A percentile compares a stretch with the other conserved stretches of the same genome.
These are phyloP conservation scores for Hypericum perforatum DNA, from an alignment of 345 rosid genomes.

Conservation along the genomic window DNA sequence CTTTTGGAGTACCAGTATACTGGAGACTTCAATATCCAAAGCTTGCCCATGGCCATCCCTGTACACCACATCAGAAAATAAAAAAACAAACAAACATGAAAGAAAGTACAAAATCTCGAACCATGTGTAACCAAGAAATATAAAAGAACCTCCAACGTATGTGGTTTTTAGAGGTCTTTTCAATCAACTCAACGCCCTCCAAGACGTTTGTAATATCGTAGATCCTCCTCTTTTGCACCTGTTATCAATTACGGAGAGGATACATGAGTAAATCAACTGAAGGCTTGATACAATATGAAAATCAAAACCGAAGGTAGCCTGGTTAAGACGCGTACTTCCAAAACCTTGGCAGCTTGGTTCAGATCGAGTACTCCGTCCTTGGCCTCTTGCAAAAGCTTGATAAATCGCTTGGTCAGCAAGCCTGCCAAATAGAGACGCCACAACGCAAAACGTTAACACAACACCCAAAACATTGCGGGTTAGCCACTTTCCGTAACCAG, in stretches of 20 bases:
- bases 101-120: not conserved
- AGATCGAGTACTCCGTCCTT: constrained; percentile 76
- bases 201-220: constrained; percentile 82
- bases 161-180: constrained; percentile 76
- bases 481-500: not conserved
- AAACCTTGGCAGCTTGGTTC: constrained; percentile 50
- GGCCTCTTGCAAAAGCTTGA: constrained; percentile 53
- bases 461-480: not conserved
- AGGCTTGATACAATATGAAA: not conserved
- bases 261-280: not conserved
- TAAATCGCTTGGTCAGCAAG: constrained; percentile 56
- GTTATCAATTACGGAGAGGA: constrained; percentile 1
- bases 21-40: too few species aligned
- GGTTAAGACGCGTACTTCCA: constrained; percentile 45
- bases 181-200: constrained; percentile 72
- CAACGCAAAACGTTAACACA: not conserved
- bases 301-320: not conserved
- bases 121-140: constrained; percentile 11
- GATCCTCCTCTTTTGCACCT: constrained; percentile 88
- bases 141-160: constrained; percentile 81
- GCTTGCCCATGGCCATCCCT: too few species aligned
- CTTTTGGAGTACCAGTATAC: too few species aligned
- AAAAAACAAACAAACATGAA: not conserved
- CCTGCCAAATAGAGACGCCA: constrained; percentile 27
- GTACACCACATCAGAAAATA: too few species aligned